These are phyloP conservation scores for Setaria italica DNA, from an alignment of 202 grass and related monocot genomes.

Conservation along the genomic window DNA sequence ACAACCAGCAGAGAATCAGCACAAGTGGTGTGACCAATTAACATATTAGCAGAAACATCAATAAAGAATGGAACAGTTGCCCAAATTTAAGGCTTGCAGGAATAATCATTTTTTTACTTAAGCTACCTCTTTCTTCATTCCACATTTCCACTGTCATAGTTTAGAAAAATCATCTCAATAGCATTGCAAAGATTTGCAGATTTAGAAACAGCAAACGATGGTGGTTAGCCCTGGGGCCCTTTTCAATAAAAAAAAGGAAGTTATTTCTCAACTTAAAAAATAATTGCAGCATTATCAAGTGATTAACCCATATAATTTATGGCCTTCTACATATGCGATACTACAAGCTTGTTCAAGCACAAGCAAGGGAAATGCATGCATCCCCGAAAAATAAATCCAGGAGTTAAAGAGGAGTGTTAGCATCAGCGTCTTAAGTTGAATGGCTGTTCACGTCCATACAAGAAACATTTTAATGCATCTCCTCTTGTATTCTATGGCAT, in stretches of 20 bases:
- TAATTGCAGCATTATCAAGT: background rate
- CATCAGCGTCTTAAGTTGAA: slow-evolving; percentile 10
- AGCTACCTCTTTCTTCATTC: slow-evolving; percentile 7
- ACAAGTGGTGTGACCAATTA: background rate
- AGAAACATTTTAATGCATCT: background rate
- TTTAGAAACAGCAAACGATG: background rate
- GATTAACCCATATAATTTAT: background rate
- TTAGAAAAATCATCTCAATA: background rate
- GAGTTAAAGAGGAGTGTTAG: background rate
- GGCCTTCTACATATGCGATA: background rate
- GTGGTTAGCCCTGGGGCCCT: background rate
- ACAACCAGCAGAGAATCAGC: background rate
- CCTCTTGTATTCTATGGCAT: background rate
- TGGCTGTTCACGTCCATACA: background rate
- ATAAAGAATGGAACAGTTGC: background rate
- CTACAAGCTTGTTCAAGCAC: slow-evolving; percentile 12
- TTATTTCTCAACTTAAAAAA: slow-evolving; percentile 5
- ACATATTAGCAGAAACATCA: background rate
- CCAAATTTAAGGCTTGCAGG: slow-evolving; percentile 9
- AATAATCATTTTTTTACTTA: background rate
- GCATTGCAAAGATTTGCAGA: background rate
- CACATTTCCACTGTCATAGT: background rate
- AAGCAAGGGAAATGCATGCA: background rate
- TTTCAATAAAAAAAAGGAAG: background rate
- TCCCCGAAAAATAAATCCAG: slow-evolving; percentile 6